Conservation (phyloP, 768 basidiomycete species). For the Scleroderma bovista region DNA sequence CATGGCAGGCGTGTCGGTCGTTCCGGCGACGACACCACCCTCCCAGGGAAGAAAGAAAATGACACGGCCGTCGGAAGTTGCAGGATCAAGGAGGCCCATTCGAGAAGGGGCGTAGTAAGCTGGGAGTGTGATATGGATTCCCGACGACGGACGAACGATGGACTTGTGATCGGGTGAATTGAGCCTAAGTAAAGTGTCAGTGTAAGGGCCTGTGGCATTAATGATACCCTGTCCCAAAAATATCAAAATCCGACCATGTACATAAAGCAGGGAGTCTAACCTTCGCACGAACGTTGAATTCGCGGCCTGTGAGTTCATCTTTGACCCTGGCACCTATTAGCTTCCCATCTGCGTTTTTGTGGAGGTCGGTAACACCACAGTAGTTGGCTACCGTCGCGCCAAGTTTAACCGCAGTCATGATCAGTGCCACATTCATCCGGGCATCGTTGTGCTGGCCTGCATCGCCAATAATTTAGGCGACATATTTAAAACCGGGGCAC, state of each 20-base stretch:
- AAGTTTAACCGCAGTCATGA: constrained; percentile 91
- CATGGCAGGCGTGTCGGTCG: constrained; percentile 79
- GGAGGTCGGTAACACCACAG: constrained; percentile 73
- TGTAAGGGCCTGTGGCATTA: constrained; percentile 96
- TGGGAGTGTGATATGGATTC: constrained; percentile 94
- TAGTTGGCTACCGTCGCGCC: constrained; percentile 90
- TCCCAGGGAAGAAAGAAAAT: constrained; percentile 99
- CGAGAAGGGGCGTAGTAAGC: constrained; percentile 93
- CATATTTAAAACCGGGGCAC: neutral
- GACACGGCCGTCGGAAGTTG: constrained; percentile 93
- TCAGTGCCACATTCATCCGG: constrained; percentile 93
- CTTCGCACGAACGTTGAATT: constrained; percentile 79
- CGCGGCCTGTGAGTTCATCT: constrained; percentile 79
- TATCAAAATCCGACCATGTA: neutral
- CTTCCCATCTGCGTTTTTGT: constrained; percentile 61
- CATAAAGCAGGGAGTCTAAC: constrained; percentile 28
- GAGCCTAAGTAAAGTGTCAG: constrained; percentile 77
- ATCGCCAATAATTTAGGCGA: neutral
- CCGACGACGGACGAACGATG: constrained; percentile 90
- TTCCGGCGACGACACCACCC: constrained; percentile 95
- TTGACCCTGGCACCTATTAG: constrained; percentile 69
- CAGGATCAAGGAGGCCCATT: constrained; percentile 94
- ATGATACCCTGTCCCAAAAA: constrained; percentile 61
- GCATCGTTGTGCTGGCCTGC: constrained; percentile 97
- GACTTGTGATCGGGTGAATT: constrained; percentile 73